phyloP scores from a whole-genome alignment of 2,329 filamentous ascomycete genomes.

The Fusarium coicis region DNA sequence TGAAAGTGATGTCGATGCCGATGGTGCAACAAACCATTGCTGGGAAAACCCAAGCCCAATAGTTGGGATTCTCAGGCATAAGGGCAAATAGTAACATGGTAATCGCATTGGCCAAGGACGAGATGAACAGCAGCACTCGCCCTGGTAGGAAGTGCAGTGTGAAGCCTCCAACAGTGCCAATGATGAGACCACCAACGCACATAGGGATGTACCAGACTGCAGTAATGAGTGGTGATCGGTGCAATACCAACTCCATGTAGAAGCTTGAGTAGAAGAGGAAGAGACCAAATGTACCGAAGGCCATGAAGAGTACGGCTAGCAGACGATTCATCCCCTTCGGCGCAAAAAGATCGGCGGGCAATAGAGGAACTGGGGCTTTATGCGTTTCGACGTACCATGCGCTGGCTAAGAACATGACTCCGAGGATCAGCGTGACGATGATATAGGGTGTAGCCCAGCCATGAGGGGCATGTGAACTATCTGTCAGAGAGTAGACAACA shows the following conservation, averaged over 20 bases:
- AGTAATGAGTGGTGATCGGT: conserved; percentile 62
- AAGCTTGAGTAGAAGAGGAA: conserved; percentile 73
- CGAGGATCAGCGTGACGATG: conserved; percentile 67
- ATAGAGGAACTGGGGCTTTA: conserved; percentile 68
- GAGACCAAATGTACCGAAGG: conserved; percentile 66
- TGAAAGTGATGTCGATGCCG: conserved; percentile 74
- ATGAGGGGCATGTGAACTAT: conserved; percentile 69
- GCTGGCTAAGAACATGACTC: conserved; percentile 60
- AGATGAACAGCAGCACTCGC: conserved; percentile 62
- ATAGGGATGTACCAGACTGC: conserved; percentile 70
- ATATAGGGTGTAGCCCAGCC: conserved; percentile 76
- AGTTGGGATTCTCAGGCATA: conserved; percentile 62
- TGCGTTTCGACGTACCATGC: conserved; percentile 73
- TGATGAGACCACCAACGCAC: conserved; percentile 67
- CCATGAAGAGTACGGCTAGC: conserved; percentile 62
- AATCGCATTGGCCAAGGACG: conserved; percentile 61
- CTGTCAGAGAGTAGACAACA: conserved; percentile 74
- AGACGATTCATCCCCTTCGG: conserved; percentile 68
- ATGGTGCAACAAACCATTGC: conserved; percentile 69
- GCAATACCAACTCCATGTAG: conserved; percentile 67
- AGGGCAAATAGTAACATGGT: conserved; percentile 66
- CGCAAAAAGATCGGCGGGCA: conserved; percentile 71
- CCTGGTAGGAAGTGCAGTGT: conserved; percentile 67
- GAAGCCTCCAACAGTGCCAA: conserved; percentile 64
- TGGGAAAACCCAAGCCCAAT: conserved; percentile 74